Percentiles rank a stretch among this genome's conserved stretches.
Conservation (phyloP, 108 stramenopile genomes). For the Discostella stelligeroides region DNA sequence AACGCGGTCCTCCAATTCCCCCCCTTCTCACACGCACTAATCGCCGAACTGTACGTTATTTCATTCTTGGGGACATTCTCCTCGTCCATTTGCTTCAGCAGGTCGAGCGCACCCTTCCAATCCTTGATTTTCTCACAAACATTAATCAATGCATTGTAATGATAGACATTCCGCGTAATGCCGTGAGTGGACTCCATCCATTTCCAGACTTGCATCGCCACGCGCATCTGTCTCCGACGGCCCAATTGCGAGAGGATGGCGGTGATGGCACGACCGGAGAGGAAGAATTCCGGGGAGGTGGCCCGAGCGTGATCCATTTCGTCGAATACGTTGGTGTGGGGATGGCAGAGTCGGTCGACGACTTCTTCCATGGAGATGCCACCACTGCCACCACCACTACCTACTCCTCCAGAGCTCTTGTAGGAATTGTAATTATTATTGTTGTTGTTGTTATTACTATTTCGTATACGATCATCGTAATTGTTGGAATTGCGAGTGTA, state of each 20-base stretch:
- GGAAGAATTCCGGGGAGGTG: conserved; percentile 57
- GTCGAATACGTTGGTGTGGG: conserved; percentile 55
- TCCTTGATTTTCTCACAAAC: conserved; percentile 81
- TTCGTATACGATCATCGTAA: conserved; percentile 11
- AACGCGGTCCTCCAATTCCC: conserved; percentile 82
- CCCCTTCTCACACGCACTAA: conserved; percentile 86
- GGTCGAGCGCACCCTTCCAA: conserved; percentile 64
- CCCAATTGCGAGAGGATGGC: conserved; percentile 77
- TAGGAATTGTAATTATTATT: conserved; percentile 19
- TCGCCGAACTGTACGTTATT: conserved; percentile 84
- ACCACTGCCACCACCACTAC: conserved; percentile 7
- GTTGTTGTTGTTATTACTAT: conserved; percentile 1
- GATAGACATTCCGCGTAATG: conserved; percentile 69
- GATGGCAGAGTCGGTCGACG: conserved; percentile 63
- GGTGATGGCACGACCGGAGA: conserved; percentile 72
- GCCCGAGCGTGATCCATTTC: conserved; percentile 62
- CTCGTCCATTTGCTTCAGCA: conserved; percentile 79
- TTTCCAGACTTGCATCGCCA: conserved; percentile 71
- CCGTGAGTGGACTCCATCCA: conserved; percentile 65
- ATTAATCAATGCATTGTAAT: conserved; percentile 85
- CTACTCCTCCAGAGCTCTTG: background rate
- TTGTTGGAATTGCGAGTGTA: conserved; percentile 26
- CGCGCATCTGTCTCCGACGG: conserved; percentile 62
- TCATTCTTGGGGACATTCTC: conserved; percentile 80
- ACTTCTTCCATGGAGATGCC: conserved; percentile 59